A percentile compares a stretch with the other conserved stretches of the same genome.
Conservation (phyloP, 2,329 filamentous ascomycete genomes). For the Penicillium occitanis region DNA sequence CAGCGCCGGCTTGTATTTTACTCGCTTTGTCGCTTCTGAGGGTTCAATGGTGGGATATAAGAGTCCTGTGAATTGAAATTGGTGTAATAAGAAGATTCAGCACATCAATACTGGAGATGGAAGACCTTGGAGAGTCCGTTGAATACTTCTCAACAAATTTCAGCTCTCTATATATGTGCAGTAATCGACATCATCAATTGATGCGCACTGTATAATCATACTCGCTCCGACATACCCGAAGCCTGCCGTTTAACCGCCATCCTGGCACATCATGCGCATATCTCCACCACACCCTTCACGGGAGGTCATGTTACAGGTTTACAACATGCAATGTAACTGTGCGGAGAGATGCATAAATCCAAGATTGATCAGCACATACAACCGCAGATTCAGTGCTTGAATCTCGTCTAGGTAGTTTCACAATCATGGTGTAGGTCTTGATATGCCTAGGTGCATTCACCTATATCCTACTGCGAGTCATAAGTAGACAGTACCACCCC, state of each 20-base stretch:
- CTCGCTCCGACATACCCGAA: background rate
- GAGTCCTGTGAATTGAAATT: background rate
- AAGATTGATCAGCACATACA: background rate
- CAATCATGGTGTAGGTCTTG: background rate
- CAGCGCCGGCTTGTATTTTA: background rate
- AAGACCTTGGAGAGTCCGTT: background rate
- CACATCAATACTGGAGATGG: background rate
- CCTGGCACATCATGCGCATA: background rate
- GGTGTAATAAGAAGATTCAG: background rate
- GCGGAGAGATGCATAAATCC: background rate
- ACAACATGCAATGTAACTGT: background rate
- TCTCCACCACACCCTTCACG: background rate
- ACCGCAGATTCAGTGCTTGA: background rate
- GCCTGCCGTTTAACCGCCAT: background rate
- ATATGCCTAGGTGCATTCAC: background rate
- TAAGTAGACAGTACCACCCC: no score
- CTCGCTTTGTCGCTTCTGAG: background rate
- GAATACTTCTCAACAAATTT: background rate
- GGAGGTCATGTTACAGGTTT: background rate
- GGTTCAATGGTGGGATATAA: background rate
- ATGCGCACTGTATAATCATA: background rate
- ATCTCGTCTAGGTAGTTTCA: background rate
- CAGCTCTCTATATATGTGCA: background rate
- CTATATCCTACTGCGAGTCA: no score
- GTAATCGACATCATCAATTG: background rate